These are phyloP conservation scores for Avena sativa DNA, from an alignment of 176 grass and related monocot genomes.

Conservation along the genomic window DNA sequence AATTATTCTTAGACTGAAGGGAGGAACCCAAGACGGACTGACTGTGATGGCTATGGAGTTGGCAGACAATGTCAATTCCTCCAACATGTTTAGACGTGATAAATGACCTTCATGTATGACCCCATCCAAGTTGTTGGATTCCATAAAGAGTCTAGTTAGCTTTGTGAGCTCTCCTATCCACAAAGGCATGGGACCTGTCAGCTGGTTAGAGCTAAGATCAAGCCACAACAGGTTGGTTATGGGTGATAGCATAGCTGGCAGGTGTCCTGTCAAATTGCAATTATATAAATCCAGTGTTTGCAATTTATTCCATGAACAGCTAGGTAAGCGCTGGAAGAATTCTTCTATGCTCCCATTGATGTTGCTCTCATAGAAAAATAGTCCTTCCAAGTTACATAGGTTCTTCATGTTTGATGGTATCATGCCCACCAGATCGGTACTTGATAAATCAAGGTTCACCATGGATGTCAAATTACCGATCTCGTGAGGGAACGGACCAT, in stretches of 20 bases:
- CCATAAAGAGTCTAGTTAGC: background rate
- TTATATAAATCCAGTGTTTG: fast-evolving
- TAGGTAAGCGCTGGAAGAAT: background rate
- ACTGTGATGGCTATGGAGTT: conserved; percentile 6
- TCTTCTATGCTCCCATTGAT: conserved; percentile 33
- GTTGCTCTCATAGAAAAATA: fast-evolving
- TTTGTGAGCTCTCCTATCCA: conserved; percentile 28
- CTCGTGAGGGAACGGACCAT: background rate
- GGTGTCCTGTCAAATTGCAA: conserved; percentile 15
- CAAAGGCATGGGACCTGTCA: background rate
- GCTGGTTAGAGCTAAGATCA: background rate
- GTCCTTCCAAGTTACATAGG: conserved; percentile 9
- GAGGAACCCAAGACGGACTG: conserved; percentile 37
- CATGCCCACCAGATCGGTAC: background rate
- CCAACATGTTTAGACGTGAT: background rate
- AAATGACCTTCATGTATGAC: conserved; percentile 28
- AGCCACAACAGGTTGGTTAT: background rate
- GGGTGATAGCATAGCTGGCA: background rate
- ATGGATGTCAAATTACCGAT: conserved; percentile 41
- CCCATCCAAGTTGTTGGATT: background rate
- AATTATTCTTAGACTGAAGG: background rate
- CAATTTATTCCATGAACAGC: background rate
- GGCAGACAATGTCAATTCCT: fast-evolving
- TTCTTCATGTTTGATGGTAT: background rate
- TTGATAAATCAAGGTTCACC: fast-evolving